Evolutionary conservation across 75 land plant species (phyloP).

Genomic region (Azolla pinnata): DNA sequence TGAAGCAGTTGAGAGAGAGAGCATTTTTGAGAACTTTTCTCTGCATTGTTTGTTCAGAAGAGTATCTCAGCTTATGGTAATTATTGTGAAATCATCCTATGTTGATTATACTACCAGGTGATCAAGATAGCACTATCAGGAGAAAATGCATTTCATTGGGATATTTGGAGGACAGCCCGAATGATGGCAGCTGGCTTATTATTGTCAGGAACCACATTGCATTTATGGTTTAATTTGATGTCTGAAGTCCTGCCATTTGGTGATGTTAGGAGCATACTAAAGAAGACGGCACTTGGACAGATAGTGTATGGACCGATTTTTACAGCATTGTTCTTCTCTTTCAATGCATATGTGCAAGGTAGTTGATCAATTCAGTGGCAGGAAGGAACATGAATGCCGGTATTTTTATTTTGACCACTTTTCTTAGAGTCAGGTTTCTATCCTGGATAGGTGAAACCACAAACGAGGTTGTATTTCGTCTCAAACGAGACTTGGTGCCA

Average conservation of each 20-base stretch:
- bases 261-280: conserved; percentile 45
- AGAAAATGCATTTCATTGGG: conserved; percentile 11
- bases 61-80: too few species aligned
- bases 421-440: conserved; percentile 1
- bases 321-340: conserved; percentile 51
- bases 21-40: not conserved
- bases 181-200: conserved; percentile 59
- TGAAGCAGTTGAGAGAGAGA: too few species aligned
- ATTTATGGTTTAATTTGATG: conserved; percentile 62
- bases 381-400: not conserved
- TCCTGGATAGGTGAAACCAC: conserved; percentile 56
- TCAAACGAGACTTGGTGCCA: conserved; percentile 74
- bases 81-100: too few species aligned
- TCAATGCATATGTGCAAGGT: conserved; percentile 77
- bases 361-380: not conserved
- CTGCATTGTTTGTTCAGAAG: not conserved
- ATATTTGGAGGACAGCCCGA: conserved; percentile 40
- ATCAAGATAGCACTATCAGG: not conserved
- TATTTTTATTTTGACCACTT: not conserved
- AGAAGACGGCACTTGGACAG: conserved; percentile 69
- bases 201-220: conserved; percentile 62
- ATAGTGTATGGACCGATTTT: conserved; percentile 47
- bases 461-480: conserved; percentile 52
- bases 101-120: too few species aligned
- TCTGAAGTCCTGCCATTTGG: conserved; percentile 39